A percentile compares a stretch with the other conserved stretches of the same genome.
phyloP scores from a whole-genome alignment of 2,329 filamentous ascomycete genomes.

The Westerdykella sp. region DNA sequence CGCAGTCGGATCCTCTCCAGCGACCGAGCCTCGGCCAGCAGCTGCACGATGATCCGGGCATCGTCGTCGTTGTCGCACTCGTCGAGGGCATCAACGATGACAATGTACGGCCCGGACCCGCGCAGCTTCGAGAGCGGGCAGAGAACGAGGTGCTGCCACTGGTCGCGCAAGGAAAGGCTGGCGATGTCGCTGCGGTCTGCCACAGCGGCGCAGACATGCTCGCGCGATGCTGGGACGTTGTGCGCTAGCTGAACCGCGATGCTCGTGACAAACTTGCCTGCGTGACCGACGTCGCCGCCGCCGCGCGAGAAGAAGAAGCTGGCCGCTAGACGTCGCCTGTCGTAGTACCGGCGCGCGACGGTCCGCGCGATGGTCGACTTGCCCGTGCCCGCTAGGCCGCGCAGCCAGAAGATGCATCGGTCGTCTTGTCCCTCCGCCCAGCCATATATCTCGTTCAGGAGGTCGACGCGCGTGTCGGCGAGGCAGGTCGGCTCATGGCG shows the following conservation, averaged over 20 bases:
- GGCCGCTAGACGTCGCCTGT: no score
- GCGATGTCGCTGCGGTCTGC: no score
- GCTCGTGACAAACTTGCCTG: no score
- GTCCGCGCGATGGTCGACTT: no score
- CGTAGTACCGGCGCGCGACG: no score
- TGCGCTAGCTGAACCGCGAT: no score
- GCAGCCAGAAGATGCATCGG: no score
- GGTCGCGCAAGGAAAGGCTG: slow-evolving; percentile 10
- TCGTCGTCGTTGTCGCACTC: slow-evolving; percentile 22
- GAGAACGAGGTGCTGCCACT: slow-evolving; percentile 15
- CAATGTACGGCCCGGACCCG: background rate
- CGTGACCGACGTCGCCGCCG: no score
- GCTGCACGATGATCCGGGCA: slow-evolving; percentile 9
- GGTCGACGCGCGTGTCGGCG: slow-evolving; percentile 14
- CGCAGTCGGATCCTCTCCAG: slow-evolving; percentile 5
- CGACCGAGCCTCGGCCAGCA: slow-evolving; percentile 5
- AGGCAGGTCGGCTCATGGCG: slow-evolving; percentile 16
- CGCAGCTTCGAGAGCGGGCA: slow-evolving; percentile 5
- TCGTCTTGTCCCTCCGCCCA: slow-evolving; percentile 4
- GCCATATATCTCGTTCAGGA: slow-evolving; percentile 11
- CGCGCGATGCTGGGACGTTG: no score
- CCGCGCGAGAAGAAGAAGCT: no score
- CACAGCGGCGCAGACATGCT: no score
- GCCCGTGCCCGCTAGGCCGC: background rate
- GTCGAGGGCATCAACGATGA: slow-evolving; percentile 27